Evolutionary conservation across 306 rosid species (phyloP).

Genomic region (Prinsepia uniflora): DNA sequence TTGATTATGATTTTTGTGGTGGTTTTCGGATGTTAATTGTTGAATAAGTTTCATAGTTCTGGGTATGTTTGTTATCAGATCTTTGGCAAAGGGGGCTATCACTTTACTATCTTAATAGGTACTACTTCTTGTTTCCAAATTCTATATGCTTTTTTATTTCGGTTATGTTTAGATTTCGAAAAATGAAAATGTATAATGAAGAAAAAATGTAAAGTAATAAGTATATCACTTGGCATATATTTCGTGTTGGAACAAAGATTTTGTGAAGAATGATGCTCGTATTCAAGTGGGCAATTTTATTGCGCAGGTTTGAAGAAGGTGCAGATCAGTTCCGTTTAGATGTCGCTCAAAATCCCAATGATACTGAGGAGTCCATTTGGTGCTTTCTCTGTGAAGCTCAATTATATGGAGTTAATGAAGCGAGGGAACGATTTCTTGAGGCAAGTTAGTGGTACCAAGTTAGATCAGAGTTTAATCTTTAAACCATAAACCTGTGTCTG

Average conservation of each 20-base stretch:
- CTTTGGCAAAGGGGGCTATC: conserved; percentile 97
- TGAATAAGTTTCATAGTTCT: conserved; percentile 22
- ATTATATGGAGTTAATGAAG: conserved; percentile 70
- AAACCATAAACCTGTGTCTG: background rate
- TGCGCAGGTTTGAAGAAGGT: conserved; percentile 71
- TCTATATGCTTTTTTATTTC: background rate
- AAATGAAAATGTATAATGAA: background rate
- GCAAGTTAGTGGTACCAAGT: conserved; percentile 27
- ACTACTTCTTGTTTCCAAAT: conserved; percentile 10
- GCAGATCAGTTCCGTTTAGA: conserved; percentile 93
- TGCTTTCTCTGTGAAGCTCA: conserved; percentile 94
- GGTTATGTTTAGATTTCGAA: no score
- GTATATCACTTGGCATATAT: background rate
- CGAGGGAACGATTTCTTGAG: conserved; percentile 75
- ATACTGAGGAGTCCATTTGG: conserved; percentile 93
- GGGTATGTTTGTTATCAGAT: conserved; percentile 51
- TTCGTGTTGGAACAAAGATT: background rate
- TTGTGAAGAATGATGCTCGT: background rate
- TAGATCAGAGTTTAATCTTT: background rate
- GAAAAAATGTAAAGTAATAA: background rate
- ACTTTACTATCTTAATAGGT: conserved; percentile 79
- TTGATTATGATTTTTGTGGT: background rate
- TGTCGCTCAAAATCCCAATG: conserved; percentile 91
- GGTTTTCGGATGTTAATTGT: conserved; percentile 23
- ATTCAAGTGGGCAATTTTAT: conserved; percentile 15